Evolutionary conservation across 495 filamentous ascomycete species (phyloP).

Genomic region (Penicillium subrubescens): DNA sequence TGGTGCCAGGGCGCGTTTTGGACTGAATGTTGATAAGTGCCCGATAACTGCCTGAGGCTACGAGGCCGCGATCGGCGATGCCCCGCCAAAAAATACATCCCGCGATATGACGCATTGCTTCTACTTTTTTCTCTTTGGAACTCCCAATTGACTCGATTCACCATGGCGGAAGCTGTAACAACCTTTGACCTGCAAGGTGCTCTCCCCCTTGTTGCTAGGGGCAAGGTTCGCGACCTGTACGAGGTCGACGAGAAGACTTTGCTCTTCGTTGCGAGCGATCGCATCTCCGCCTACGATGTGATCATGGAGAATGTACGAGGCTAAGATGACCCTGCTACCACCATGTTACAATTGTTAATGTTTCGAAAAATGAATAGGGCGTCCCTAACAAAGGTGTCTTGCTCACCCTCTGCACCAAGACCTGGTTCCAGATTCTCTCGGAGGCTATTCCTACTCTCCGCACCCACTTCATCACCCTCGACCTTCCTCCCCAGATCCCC

Average conservation of each 20-base stretch:
- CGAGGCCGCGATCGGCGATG: constrained; percentile 19
- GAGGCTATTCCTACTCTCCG: constrained; percentile 65
- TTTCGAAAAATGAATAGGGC: constrained; percentile 52
- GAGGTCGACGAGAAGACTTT: constrained; percentile 72
- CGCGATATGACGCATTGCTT: constrained; percentile 23
- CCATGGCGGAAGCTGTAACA: constrained; percentile 52
- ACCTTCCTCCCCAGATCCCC: constrained; percentile 59
- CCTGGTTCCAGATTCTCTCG: constrained; percentile 81
- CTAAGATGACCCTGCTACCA: constrained; percentile 4
- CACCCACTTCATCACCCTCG: constrained; percentile 75
- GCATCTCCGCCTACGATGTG: constrained; percentile 94
- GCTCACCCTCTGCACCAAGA: constrained; percentile 78
- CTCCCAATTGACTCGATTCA: constrained; percentile 20
- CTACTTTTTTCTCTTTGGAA: constrained; percentile 2
- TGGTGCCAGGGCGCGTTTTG: constrained; percentile 10
- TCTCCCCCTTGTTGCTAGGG: constrained; percentile 59
- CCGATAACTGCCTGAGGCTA: constrained; percentile 30
- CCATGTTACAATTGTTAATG: constrained; percentile 2
- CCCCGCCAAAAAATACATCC: constrained; percentile 28
- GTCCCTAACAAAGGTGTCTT: constrained; percentile 82
- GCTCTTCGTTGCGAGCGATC: constrained; percentile 87
- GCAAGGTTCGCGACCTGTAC: constrained; percentile 87
- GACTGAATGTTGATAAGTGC: constrained; percentile 14
- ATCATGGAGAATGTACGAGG: constrained; percentile 74
- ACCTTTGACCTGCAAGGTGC: constrained; percentile 55